phyloP scores from a whole-genome alignment of 306 rosid species.

The Fragaria iinumae region DNA sequence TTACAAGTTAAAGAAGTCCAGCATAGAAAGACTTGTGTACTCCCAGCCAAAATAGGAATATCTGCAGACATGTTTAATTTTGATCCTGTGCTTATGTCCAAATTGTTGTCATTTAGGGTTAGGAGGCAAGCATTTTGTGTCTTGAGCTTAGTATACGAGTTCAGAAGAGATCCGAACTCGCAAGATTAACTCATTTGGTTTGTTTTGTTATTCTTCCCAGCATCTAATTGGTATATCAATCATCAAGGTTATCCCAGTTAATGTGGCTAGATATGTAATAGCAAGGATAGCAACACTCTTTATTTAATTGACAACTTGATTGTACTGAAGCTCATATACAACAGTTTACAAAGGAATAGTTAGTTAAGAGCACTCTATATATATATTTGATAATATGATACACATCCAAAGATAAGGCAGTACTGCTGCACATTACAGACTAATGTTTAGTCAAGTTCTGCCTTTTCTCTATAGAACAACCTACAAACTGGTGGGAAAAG shows the following conservation, averaged over 20 bases:
- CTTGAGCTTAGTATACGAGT: neutral
- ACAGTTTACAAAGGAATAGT: neutral
- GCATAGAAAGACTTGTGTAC: neutral
- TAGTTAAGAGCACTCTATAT: neutral
- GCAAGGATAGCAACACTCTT: neutral
- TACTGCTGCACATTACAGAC: slow-evolving; percentile 14
- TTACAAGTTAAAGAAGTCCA: neutral
- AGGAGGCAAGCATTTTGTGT: neutral
- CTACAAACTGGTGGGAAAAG: slow-evolving; percentile 14
- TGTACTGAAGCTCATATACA: slow-evolving; percentile 16
- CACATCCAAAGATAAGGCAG: slow-evolving; percentile 5
- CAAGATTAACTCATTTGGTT: neutral
- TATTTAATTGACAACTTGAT: neutral
- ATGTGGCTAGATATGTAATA: neutral
- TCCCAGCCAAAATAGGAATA: neutral
- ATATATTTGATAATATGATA: slow-evolving; percentile 8
- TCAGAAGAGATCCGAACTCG: neutral
- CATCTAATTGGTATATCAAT: neutral
- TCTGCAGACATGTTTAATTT: neutral
- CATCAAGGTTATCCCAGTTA: neutral
- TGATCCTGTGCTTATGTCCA: neutral
- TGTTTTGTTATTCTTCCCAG: neutral
- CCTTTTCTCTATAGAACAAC: neutral
- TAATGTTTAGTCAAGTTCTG: neutral
- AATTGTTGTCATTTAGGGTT: neutral